Evolutionary conservation across 1,139 yeast genomes (phyloP), one percentile per base, ranked within the genome.

Genomic region (Suhomyces kunorum): DNA sequence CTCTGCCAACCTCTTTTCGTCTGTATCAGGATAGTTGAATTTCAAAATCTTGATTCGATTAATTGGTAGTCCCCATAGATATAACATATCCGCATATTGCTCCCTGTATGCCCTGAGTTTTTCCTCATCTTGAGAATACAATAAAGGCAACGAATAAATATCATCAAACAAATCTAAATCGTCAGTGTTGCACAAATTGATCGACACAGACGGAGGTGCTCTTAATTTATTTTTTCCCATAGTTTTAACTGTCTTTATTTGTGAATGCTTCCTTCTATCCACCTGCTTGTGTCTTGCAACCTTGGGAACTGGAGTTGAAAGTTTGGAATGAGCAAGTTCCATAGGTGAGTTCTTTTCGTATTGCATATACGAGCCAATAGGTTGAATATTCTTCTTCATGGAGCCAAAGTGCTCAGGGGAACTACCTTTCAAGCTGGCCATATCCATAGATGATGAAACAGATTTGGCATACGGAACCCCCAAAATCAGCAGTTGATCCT

Each of bases 31-130:
- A 44, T 77, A 76, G 51, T 86, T 87, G 55, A 84, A 83, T 59
- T 89, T 89, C 42, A 88, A 61, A 6, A 90, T 76, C 54, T 90
- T 92, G 24, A 87, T 78, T 27, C 96, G 64, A 49, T 83, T 80
- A 14, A 86, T 74, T 0, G 89, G 87, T 20, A 89, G 68, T 0
- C 92, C 94, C 98, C 98, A 90, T 28, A 76, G 63, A 52, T 78
- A 87, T 17, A 90, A 66, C 59, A 89, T 74, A n/a, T 83, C 78
- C 0, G 97, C 92, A 59, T 90, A 90, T 45, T 81, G 84, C 23
- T 76, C 73, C 30, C 96, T 65, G 58, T 85, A 87, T 11, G 59
- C 52, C 38, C 66, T 63, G 44, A 78, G 70, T 44, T 73, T 74
- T 1, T 58, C 63, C 19, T 67, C 69, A 38, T 76, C 75, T 19